Conservation (phyloP, 2,329 filamentous ascomycete genomes). For the Lachnellula occidentalis region DNA sequence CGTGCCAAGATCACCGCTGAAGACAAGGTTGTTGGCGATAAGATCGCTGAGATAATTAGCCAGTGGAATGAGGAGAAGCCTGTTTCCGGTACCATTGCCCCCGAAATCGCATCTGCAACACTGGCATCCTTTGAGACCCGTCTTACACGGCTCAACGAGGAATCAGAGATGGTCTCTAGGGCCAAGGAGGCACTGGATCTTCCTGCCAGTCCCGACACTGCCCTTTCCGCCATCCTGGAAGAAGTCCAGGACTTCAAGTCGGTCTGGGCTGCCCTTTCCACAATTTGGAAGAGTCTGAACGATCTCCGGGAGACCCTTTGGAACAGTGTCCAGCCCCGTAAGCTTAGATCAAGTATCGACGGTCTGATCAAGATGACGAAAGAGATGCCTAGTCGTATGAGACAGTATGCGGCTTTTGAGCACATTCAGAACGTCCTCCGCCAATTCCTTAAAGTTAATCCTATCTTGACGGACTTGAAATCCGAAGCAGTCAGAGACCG, state of each 20-base stretch:
- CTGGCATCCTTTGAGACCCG: conserved; percentile 77
- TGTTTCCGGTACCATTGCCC: conserved; percentile 88
- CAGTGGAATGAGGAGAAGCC: conserved; percentile 98
- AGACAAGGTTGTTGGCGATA: conserved; percentile 83
- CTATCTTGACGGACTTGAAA: conserved; percentile 82
- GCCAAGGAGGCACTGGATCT: conserved; percentile 96
- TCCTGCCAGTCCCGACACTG: conserved; percentile 70
- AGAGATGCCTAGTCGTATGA: conserved; percentile 98
- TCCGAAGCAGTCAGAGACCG: conserved; percentile 94
- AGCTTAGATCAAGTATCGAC: conserved; percentile 84
- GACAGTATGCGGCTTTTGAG: conserved; percentile 99
- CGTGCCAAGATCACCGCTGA: conserved; percentile 93
- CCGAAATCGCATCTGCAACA: conserved; percentile 79
- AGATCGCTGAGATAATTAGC: conserved; percentile 75
- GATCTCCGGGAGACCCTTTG: conserved; percentile 89
- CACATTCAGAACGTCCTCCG: conserved; percentile 91
- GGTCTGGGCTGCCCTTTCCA: conserved; percentile 92
- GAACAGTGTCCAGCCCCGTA: conserved; percentile 92
- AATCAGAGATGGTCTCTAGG: conserved; percentile 89
- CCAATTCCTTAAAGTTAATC: conserved; percentile 85
- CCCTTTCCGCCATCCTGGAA: conserved; percentile 80
- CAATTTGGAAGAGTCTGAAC: conserved; percentile 94
- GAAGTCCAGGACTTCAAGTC: conserved; percentile 99
- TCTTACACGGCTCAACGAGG: conserved; percentile 77
- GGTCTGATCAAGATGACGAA: conserved; percentile 95